Percentiles rank a stretch among this genome's conserved stretches.
Conservation (phyloP, 225 moss, liverwort and hornwort genomes). For the Climacium dendroides region DNA sequence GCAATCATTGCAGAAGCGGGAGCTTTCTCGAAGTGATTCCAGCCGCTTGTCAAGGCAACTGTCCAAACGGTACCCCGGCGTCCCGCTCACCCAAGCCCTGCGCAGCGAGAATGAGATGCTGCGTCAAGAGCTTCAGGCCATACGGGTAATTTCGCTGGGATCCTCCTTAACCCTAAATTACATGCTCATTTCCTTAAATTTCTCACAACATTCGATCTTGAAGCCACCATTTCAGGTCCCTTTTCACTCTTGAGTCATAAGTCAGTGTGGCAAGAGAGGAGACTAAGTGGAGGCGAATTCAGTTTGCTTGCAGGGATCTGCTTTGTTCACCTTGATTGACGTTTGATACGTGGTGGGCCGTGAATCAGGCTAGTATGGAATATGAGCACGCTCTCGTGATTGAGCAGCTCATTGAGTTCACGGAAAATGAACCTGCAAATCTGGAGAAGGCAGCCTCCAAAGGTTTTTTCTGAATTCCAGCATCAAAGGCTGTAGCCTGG, state of each 20-base stretch:
- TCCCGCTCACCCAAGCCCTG: slow-evolving; percentile 54
- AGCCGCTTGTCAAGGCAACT: slow-evolving; percentile 63
- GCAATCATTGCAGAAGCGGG: slow-evolving; percentile 46
- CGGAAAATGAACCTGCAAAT: slow-evolving; percentile 38
- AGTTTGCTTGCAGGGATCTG: background rate
- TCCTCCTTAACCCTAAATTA: background rate
- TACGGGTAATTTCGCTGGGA: slow-evolving; percentile 17
- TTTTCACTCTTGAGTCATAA: background rate
- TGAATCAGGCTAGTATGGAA: slow-evolving; percentile 44
- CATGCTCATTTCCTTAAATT: background rate
- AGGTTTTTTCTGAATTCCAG: background rate
- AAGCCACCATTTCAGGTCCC: background rate
- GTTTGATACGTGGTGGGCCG: background rate
- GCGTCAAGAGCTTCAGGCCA: slow-evolving; percentile 56
- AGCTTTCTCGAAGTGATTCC: slow-evolving; percentile 59
- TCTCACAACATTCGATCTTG: background rate
- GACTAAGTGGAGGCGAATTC: background rate
- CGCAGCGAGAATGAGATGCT: slow-evolving; percentile 78
- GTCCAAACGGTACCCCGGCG: slow-evolving; percentile 74
- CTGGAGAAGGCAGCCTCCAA: slow-evolving; percentile 27
- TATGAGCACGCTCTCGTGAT: slow-evolving; percentile 79
- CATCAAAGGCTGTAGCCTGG: background rate
- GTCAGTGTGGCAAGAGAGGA: background rate
- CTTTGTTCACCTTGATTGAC: background rate
- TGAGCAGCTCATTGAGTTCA: slow-evolving; percentile 86